Evolutionary conservation across 306 rosid genomes (phyloP).

Genomic region (Astragalus membranaceus): DNA sequence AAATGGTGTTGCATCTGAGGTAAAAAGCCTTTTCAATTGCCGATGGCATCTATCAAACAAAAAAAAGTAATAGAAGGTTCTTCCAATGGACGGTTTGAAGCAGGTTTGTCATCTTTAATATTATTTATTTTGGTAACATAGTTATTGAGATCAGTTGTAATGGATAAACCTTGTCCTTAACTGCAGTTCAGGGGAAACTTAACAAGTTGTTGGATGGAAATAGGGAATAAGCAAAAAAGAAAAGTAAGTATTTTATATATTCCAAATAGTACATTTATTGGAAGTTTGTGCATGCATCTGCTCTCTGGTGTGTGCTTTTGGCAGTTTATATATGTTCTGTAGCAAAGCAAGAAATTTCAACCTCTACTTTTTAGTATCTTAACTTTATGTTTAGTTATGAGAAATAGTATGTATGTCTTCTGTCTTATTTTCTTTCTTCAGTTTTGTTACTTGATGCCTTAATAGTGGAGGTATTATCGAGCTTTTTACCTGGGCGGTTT

Average conservation of each 20-base stretch:
- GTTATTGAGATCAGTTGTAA: conserved; percentile 20
- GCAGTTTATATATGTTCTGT: conserved; percentile 10
- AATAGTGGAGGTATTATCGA: background rate
- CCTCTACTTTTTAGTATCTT: conserved; percentile 9
- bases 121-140: conserved; percentile 8
- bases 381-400: background rate
- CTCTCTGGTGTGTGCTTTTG: conserved; percentile 15
- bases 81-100: conserved; percentile 67
- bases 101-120: conserved; percentile 53
- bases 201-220: conserved; percentile 81
- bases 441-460: conserved; percentile 6
- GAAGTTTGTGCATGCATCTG: conserved; percentile 11
- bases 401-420: conserved; percentile 13
- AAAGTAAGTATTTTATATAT: conserved; percentile 51
- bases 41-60: conserved; percentile 43
- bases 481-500: background rate
- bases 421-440: background rate
- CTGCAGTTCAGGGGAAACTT: conserved; percentile 94
- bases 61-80: conserved; percentile 63
- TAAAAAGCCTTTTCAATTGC: conserved; percentile 39
- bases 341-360: conserved; percentile 1
- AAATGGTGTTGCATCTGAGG: conserved; percentile 35
- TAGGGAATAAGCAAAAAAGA: conserved; percentile 96
- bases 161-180: conserved; percentile 24
- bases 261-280: conserved; percentile 20